Evolutionary conservation across 345 rosid species (phyloP), one percentile per base, ranked within the genome.

Genomic region (Combretum micranthum): DNA sequence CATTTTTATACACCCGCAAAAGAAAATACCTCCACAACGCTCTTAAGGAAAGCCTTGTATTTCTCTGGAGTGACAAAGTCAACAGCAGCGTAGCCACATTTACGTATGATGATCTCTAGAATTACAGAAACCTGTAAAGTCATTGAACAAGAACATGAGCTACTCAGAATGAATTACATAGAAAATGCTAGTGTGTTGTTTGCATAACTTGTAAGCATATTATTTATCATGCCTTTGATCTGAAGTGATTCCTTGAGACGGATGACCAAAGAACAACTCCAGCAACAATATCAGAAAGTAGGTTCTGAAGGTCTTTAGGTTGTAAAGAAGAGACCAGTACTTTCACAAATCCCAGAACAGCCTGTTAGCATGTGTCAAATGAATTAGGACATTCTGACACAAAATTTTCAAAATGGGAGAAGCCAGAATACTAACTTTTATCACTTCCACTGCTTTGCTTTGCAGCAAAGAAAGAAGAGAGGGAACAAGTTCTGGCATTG

Each of bases 241-340:
- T 79, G 69, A 93, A 89, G 74, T 89, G 94, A 72, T 86, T 74
- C 75, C 99, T 83, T 2, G 99, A 89, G 52, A 89, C 82, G 68
- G 81, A 69, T 55, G 97, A 86, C 96, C 93, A 89, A 2, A 80
- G 86, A 25, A 89, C 80, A 66, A 93, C 69, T 70, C 72, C 85
- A 55, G 39, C 63, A 60, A 80, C 59, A 37, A 86, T 55, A 44
- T 83, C 91, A 15, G 80, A 32, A 11, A 85, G 77, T 62, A 83
- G 77, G 65, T 57, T 70, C 60, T 72, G 87, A 73, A 89, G 81
- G 68, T 84, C 97, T 65, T 82, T 72, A 3, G 83, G 69, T 61
- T 64, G 79, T 57, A 78, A 73, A 75, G 85, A 77, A 55, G 97
- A 89, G 18, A 83, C 96, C 43, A 89, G 49, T 51, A 89, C 97